A percentile compares a stretch with the other conserved stretches of the same genome.
These are phyloP conservation scores for Talaromyces amestolkiae DNA, from an alignment of 2,329 filamentous ascomycete species.

Conservation along the genomic window DNA sequence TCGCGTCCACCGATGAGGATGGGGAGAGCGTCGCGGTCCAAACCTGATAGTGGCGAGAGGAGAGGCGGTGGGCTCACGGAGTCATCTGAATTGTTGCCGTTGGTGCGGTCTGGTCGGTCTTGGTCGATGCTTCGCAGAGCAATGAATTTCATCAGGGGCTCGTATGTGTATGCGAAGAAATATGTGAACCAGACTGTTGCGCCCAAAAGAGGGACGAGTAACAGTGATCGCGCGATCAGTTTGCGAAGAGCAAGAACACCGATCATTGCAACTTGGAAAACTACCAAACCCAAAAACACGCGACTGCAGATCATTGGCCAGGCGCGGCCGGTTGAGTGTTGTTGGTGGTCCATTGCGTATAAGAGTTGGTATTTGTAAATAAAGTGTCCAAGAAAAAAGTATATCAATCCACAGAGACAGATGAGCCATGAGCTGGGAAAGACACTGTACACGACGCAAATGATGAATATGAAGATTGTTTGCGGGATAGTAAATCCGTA, in stretches of 20 bases:
- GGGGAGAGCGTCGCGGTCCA: conserved; percentile 45
- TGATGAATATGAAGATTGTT: conserved; percentile 86
- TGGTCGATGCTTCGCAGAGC: conserved; percentile 79
- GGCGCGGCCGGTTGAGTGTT: conserved; percentile 86
- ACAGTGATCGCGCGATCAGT: conserved; percentile 69
- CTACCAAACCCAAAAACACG: conserved; percentile 76
- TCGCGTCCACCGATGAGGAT: conserved; percentile 42
- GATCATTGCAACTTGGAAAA: conserved; percentile 89
- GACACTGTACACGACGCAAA: conserved; percentile 92
- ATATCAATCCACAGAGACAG: conserved; percentile 73
- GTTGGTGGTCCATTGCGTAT: conserved; percentile 94
- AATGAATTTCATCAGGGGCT: conserved; percentile 88
- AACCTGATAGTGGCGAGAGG: conserved; percentile 42
- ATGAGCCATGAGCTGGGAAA: conserved; percentile 77
- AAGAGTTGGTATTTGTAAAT: conserved; percentile 96
- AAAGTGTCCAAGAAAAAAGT: conserved; percentile 66
- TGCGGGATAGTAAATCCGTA: conserved; percentile 96
- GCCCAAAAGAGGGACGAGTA: conserved; percentile 73
- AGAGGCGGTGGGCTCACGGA: conserved; percentile 38
- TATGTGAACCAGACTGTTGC: conserved; percentile 87
- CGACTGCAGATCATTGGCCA: conserved; percentile 98
- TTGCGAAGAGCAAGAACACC: conserved; percentile 74
- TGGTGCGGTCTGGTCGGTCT: conserved; percentile 49
- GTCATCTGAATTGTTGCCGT: conserved; percentile 27
- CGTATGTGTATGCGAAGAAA: conserved; percentile 76